These are phyloP conservation scores for Kwoniella dejecticola DNA, from an alignment of 768 basidiomycete species.

Conservation along the genomic window DNA sequence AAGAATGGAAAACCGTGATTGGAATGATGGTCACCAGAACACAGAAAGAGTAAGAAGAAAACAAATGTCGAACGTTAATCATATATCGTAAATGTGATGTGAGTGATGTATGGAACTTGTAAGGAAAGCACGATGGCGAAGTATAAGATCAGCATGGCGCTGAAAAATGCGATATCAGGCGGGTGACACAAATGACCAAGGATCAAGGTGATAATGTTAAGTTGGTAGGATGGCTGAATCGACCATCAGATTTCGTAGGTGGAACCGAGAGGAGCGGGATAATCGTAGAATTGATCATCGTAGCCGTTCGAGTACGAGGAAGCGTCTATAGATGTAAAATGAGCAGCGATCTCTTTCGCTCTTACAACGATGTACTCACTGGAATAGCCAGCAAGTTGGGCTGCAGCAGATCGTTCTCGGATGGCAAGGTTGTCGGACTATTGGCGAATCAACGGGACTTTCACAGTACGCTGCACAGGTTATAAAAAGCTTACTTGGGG, in stretches of 20 bases:
- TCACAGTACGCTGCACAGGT: background rate
- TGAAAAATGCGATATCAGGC: too few species aligned
- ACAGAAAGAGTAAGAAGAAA: too few species aligned
- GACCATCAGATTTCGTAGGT: constrained; percentile 16
- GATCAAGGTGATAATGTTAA: constrained; percentile 12
- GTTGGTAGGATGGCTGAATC: background rate
- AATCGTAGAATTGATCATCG: constrained; percentile 28
- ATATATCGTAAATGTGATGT: too few species aligned
- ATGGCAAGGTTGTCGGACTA: constrained; percentile 30
- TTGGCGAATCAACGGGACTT: background rate
- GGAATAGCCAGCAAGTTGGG: constrained; percentile 12
- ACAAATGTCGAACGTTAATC: too few species aligned
- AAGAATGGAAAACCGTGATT: too few species aligned
- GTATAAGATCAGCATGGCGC: too few species aligned
- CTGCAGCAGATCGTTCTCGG: constrained; percentile 16
- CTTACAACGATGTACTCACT: constrained; percentile 1
- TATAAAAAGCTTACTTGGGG: constrained; percentile 29
- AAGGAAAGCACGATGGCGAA: too few species aligned
- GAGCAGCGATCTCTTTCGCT: background rate
- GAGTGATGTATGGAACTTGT: too few species aligned
- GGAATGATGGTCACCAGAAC: too few species aligned
- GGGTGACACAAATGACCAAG: constrained; percentile 17
- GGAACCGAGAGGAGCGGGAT: constrained; percentile 16
- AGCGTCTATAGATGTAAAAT: constrained; percentile 4
- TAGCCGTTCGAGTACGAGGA: constrained; percentile 11